Percentiles rank a stretch among this genome's conserved stretches.
These are phyloP conservation scores for Atkinsonella hypoxylon DNA, from an alignment of 2,329 filamentous ascomycete genomes.

Conservation along the genomic window DNA sequence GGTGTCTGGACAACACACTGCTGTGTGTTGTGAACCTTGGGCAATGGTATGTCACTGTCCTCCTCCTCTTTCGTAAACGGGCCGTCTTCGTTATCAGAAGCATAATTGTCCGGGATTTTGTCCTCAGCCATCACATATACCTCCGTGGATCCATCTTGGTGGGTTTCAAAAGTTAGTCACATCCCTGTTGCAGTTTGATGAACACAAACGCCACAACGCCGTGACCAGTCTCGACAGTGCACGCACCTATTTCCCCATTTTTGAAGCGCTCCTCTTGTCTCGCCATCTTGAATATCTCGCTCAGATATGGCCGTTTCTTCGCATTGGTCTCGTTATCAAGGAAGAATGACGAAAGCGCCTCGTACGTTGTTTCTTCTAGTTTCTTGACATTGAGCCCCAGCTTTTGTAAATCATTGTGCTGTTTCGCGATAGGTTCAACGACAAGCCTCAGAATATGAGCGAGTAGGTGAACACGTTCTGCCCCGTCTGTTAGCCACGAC, in stretches of 20 bases:
- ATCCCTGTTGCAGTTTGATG: background rate
- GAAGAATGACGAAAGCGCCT: constrained; percentile 47
- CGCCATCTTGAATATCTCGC: constrained; percentile 51
- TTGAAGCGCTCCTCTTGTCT: constrained; percentile 42
- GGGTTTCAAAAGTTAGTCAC: constrained; percentile 5
- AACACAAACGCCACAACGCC: background rate
- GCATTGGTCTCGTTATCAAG: constrained; percentile 43
- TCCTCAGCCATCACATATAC: constrained; percentile 42
- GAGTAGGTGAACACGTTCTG: constrained; percentile 48
- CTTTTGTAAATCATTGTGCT: constrained; percentile 41
- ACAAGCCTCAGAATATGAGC: constrained; percentile 49
- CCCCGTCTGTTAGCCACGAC: background rate
- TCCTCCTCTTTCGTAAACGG: constrained; percentile 30
- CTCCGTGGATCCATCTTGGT: constrained; percentile 32
- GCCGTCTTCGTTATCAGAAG: constrained; percentile 34
- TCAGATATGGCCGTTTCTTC: constrained; percentile 42
- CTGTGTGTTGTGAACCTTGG: constrained; percentile 14
- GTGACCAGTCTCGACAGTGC: background rate
- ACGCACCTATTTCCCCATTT: constrained; percentile 45
- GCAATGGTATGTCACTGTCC: constrained; percentile 26
- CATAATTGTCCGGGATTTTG: constrained; percentile 34
- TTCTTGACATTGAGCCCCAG: constrained; percentile 40
- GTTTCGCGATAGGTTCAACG: constrained; percentile 34
- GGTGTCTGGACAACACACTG: constrained; percentile 23
- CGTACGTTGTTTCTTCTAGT: constrained; percentile 45